A percentile compares a stretch with the other conserved stretches of the same genome.
These are phyloP conservation scores for Pythium aquatile DNA, from an alignment of 352 stramenopile species.

Conservation along the genomic window DNA sequence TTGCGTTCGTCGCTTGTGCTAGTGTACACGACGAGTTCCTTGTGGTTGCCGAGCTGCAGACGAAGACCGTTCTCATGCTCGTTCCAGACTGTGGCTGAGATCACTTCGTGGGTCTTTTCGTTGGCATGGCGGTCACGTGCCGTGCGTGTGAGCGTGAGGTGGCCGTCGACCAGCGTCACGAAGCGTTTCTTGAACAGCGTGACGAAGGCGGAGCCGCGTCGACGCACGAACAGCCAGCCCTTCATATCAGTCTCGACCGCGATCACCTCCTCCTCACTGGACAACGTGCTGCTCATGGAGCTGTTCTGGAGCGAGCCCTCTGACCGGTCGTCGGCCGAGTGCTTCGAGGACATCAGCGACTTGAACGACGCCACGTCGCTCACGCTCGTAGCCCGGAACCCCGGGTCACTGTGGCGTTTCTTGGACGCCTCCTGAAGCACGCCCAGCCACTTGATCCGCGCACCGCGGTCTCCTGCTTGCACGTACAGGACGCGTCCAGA, in stretches of 20 bases:
- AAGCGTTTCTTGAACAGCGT: constrained; percentile 58
- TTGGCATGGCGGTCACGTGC: constrained; percentile 32
- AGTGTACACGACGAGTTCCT: constrained; percentile 50
- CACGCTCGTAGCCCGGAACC: constrained; percentile 38
- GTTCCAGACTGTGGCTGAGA: constrained; percentile 42
- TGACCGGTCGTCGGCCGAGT: constrained; percentile 8
- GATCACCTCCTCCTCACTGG: constrained; percentile 33
- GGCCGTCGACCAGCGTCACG: constrained; percentile 44
- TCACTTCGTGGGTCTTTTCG: constrained; percentile 46
- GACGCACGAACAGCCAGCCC: constrained; percentile 47
- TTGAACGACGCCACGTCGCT: constrained; percentile 32
- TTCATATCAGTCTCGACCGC: constrained; percentile 36
- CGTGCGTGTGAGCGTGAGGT: constrained; percentile 37
- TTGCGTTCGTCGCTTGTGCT: constrained; percentile 43
- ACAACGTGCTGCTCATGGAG: constrained; percentile 40
- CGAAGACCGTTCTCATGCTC: constrained; percentile 44
- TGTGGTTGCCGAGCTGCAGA: constrained; percentile 52
- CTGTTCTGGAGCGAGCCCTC: constrained; percentile 29
- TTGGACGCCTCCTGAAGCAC: constrained; percentile 49
- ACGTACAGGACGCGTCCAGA: constrained; percentile 57
- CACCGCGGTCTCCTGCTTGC: constrained; percentile 48
- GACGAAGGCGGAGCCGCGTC: constrained; percentile 22
- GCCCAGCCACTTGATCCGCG: constrained; percentile 52
- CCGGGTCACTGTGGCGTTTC: constrained; percentile 29
- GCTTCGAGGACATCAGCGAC: not conserved